Evolutionary conservation across 2,329 filamentous ascomycete species (phyloP), one percentile per base, ranked within the genome.

Genomic region (Penicillium sp.): DNA sequence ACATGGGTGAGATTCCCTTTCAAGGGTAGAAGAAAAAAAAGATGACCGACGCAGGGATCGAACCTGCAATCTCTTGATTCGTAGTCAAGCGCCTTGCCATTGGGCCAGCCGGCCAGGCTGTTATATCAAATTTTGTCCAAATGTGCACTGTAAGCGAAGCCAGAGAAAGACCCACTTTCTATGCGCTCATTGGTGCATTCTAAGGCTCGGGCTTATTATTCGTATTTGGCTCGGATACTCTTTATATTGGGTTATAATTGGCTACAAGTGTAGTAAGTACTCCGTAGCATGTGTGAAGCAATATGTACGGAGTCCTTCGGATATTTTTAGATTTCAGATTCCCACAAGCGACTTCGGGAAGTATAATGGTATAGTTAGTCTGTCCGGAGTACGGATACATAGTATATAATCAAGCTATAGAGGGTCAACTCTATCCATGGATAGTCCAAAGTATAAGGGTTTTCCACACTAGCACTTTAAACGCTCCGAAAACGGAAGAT

Each of bases 41-140:
- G 14, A 30, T 72, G 70, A 72, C 69, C 69, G 66, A 72, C 70
- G 69, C 69, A 71, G 70, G 70, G 63, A 48, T 78, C 74, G 75
- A 77, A 78, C 76, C 75, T 76, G 72, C 74, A 78, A 77, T 77
- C 76, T 78, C 73, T 77, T 77, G 76, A 78, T 78, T 75, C 76
- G 76, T 77, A 78, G 76, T 78, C 76, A 78, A 77, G 73, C 76
- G 75, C 76, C 75, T 78, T 78, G 71, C 76, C 76, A 77, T 77
- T 77, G 73, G 74, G 75, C 75, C 74, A 76, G 66, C 66, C 62
- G 67, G 61, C 67, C 67, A 38, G 11, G 11, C 16, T 42, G 30
- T 49, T 40, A 36, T 31, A 0, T 2, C 1, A 1, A 31, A 5
- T 1, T 30, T 1, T 1, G 22, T 0, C 9, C 1, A 4, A 22